These are phyloP conservation scores for Actinomortierella ambigua DNA, from an alignment of 371 early-diverging fungal genomes.

Conservation along the genomic window DNA sequence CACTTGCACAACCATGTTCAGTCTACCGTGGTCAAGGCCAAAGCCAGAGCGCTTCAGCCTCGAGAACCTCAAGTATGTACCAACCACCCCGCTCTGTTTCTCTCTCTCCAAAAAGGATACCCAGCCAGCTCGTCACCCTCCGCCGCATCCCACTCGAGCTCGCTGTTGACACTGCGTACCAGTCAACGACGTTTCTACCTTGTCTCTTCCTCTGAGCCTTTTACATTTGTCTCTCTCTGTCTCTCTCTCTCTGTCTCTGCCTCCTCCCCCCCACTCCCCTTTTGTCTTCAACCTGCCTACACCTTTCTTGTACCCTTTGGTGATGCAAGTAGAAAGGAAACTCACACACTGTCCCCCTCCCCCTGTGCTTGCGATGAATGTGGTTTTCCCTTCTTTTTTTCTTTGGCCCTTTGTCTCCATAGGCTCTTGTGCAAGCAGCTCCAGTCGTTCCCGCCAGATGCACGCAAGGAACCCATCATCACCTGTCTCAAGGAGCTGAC, in stretches of 20 bases:
- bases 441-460: constrained; percentile 21
- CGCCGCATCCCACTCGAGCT: too few relatives aligned
- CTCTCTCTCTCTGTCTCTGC: constrained; percentile 5
- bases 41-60: constrained; percentile 47
- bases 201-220: neutral
- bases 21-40: constrained; percentile 44
- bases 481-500: constrained; percentile 51
- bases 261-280: neutral
- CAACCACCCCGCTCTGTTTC: neutral
- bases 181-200: neutral
- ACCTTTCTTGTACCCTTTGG: constrained; percentile 4
- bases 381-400: neutral
- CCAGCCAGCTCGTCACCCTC: too few relatives aligned
- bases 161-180: neutral
- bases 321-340: too few relatives aligned
- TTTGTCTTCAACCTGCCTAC: neutral
- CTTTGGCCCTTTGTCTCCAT: neutral
- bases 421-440: constrained; percentile 36
- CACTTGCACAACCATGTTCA: constrained; percentile 24
- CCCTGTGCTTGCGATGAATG: too few relatives aligned
- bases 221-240: constrained; percentile 1
- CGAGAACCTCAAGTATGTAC: constrained; percentile 43
- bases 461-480: constrained; percentile 36
- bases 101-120: too few relatives aligned
- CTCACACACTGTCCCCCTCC: too few relatives aligned